Conservation (phyloP, 1,139 yeast species). For the Geotrichum bryndzae region DNA sequence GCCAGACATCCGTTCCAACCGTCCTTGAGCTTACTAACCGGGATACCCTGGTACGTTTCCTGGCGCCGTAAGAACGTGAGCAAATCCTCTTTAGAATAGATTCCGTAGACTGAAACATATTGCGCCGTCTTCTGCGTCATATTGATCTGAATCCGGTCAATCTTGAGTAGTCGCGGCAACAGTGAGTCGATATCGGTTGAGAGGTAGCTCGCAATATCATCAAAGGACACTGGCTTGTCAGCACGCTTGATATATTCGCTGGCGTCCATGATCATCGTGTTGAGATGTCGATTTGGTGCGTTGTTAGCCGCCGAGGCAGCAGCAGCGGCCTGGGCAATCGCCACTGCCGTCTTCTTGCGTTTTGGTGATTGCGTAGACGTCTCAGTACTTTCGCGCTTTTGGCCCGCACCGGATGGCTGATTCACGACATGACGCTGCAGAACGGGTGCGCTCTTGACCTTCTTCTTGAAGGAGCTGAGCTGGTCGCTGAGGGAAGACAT, state of each 20-base stretch:
- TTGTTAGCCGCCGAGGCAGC: slow-evolving; percentile 35
- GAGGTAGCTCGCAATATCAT: slow-evolving; percentile 55
- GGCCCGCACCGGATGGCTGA: slow-evolving; percentile 20
- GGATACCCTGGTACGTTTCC: slow-evolving; percentile 79
- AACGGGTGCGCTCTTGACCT: slow-evolving; percentile 52
- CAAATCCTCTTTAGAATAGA: slow-evolving; percentile 72
- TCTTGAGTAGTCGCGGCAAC: slow-evolving; percentile 63
- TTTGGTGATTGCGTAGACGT: slow-evolving; percentile 22
- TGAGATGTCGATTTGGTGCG: slow-evolving; percentile 55
- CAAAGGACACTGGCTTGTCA: slow-evolving; percentile 62
- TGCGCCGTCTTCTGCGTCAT: slow-evolving; percentile 57
- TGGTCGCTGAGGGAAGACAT: slow-evolving; percentile 39
- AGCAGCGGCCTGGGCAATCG: slow-evolving; percentile 10
- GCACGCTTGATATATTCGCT: slow-evolving; percentile 73
- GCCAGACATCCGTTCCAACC: slow-evolving; percentile 83
- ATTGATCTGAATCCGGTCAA: slow-evolving; percentile 55
- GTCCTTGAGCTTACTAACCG: slow-evolving; percentile 85
- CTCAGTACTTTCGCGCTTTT: slow-evolving; percentile 20
- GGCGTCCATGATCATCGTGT: slow-evolving; percentile 78
- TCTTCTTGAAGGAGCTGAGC: slow-evolving; percentile 55
- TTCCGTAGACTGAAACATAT: slow-evolving; percentile 84
- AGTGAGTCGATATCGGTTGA: slow-evolving; percentile 40
- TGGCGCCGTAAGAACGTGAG: slow-evolving; percentile 69
- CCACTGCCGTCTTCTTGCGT: slow-evolving; percentile 13
- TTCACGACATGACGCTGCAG: slow-evolving; percentile 36